These are phyloP conservation scores for Diaporthe citri DNA, from an alignment of 2,329 filamentous ascomycete species.

Conservation along the genomic window DNA sequence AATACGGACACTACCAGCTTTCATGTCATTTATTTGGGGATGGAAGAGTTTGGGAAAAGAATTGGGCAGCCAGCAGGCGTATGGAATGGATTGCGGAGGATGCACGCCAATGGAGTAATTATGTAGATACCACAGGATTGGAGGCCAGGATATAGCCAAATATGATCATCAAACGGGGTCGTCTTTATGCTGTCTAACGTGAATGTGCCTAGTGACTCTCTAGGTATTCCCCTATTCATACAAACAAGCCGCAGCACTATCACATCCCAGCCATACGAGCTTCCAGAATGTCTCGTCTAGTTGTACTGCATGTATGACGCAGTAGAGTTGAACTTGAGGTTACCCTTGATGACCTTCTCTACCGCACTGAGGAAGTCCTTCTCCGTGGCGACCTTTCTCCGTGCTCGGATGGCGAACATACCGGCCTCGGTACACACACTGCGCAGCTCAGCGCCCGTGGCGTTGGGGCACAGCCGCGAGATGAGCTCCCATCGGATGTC, in stretches of 20 bases:
- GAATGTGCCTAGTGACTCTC: constrained; percentile 37
- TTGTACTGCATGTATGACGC: constrained; percentile 99
- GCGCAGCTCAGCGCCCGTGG: constrained; percentile 93
- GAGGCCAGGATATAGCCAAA: constrained; percentile 25
- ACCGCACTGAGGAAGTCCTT: constrained; percentile 99
- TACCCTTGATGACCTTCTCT: constrained; percentile 99
- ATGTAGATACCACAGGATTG: constrained; percentile 29
- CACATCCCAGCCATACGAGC: constrained; percentile 30
- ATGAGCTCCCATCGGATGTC: constrained; percentile 99
- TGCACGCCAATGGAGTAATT: constrained; percentile 1
- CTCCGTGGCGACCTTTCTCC: constrained; percentile 97
- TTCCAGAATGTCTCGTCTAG: constrained; percentile 60
- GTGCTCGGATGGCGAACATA: constrained; percentile 96
- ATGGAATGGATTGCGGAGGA: neutral
- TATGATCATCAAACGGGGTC: constrained; percentile 22
- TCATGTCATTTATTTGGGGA: neutral
- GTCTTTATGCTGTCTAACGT: constrained; percentile 40
- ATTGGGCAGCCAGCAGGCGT: constrained; percentile 1
- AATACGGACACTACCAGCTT: neutral
- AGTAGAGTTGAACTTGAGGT: constrained; percentile 99
- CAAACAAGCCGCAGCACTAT: constrained; percentile 36
- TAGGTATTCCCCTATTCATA: constrained; percentile 43
- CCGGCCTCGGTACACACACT: constrained; percentile 98
- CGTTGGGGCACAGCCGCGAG: constrained; percentile 95
- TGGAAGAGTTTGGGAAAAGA: neutral